phyloP scores from a whole-genome alignment of 257 asterid genomes.

The Thymus quinquecostatus region DNA sequence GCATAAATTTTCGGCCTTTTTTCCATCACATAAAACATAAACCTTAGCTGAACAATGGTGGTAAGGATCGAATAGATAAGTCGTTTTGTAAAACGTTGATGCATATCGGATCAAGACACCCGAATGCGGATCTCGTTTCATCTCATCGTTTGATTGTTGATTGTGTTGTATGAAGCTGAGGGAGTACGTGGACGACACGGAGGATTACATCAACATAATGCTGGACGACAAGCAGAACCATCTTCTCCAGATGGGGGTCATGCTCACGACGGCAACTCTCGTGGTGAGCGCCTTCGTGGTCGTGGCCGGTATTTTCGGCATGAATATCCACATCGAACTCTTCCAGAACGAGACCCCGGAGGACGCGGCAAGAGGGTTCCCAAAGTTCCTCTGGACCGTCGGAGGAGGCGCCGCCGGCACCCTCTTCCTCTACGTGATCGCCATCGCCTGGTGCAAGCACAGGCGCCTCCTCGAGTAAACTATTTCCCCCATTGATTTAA shows the following conservation, averaged over 20 bases:
- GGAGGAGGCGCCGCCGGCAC: conserved; percentile 55
- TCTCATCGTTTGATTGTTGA: neutral
- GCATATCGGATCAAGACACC: too few relatives aligned
- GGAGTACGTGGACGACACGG: conserved; percentile 65
- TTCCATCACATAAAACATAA: neutral
- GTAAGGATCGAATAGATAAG: too few relatives aligned
- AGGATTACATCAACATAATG: conserved; percentile 66
- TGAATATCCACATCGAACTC: conserved; percentile 52
- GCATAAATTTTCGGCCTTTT: too few relatives aligned
- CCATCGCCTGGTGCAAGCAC: conserved; percentile 58
- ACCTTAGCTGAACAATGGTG: neutral
- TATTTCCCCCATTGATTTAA: too few relatives aligned
- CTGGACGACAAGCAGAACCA: conserved; percentile 68
- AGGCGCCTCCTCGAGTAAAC: conserved; percentile 51
- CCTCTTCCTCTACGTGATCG: conserved; percentile 47
- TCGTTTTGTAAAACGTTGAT: too few relatives aligned
- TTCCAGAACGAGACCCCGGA: conserved; percentile 27
- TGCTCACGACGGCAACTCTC: conserved; percentile 59
- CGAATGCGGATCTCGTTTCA: neutral
- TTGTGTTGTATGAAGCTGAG: conserved; percentile 45
- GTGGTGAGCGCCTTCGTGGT: conserved; percentile 56
- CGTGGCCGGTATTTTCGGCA: conserved; percentile 55
- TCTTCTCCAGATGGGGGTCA: conserved; percentile 64
- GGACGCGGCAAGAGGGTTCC: conserved; percentile 26
- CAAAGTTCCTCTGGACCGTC: conserved; percentile 53